Evolutionary conservation across 164 flowering plant species (phyloP).

Genomic region (Cinnamomum micranthum): DNA sequence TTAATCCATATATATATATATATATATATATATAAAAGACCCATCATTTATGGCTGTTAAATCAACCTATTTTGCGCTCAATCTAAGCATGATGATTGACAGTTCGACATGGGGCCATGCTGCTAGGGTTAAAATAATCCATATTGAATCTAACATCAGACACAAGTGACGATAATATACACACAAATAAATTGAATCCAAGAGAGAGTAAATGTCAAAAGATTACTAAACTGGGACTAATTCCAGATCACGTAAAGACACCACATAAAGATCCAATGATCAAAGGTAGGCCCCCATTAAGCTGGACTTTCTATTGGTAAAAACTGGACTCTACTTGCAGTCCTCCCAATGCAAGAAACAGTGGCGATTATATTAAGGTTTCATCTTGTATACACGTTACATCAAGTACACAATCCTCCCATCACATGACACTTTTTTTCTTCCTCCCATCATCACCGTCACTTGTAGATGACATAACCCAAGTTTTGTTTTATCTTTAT

Average conservation of each 20-base stretch:
- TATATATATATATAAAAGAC: too few relatives aligned
- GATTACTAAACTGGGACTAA: neutral
- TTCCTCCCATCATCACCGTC: conserved; percentile 1
- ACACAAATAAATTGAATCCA: too few relatives aligned
- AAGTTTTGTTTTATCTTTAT: too few relatives aligned
- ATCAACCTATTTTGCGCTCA: too few relatives aligned
- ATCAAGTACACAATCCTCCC: neutral
- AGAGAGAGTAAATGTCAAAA: neutral
- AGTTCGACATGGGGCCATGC: too few relatives aligned
- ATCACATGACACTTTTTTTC: neutral
- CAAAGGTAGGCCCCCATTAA: neutral
- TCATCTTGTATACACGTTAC: neutral
- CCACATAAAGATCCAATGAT: neutral
- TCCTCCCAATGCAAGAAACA: neutral
- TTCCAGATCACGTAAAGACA: neutral
- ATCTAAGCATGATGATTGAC: too few relatives aligned
- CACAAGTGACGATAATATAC: too few relatives aligned
- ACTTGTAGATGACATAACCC: neutral
- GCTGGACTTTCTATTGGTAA: too few relatives aligned
- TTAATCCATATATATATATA: too few relatives aligned
- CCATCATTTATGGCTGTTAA: too few relatives aligned
- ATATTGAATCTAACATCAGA: too few relatives aligned
- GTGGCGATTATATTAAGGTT: neutral
- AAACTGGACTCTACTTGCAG: neutral
- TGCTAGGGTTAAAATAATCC: too few relatives aligned